Conservation (phyloP, 2,329 filamentous ascomycete species). For the Decorospora gaudefroyi region DNA sequence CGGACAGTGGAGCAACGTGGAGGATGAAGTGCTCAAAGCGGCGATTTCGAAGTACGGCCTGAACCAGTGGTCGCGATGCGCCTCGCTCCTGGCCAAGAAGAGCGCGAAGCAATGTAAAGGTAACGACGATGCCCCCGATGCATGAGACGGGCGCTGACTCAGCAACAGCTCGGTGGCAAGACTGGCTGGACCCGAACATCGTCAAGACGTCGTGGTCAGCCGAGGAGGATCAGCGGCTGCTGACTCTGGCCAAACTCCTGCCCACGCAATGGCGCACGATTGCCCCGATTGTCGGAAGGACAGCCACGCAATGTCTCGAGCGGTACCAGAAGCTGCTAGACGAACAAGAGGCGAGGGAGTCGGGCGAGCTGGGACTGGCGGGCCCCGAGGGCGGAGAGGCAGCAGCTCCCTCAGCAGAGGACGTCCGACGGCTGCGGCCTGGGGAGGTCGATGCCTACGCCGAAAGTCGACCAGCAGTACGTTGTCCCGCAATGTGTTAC, state of each 20-base stretch:
- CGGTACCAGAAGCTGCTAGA: constrained; percentile 96
- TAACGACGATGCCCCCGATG: too few relatives aligned
- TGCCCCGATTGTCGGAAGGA: constrained; percentile 92
- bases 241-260: constrained; percentile 97
- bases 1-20: constrained; percentile 68
- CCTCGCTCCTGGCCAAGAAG: constrained; percentile 93
- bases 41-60: constrained; percentile 51
- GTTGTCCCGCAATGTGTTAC: too few relatives aligned
- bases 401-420: constrained; percentile 85
- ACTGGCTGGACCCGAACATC: constrained; percentile 98
- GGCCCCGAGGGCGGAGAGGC: constrained; percentile 87
- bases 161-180: constrained; percentile 77
- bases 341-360: constrained; percentile 89
- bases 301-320: constrained; percentile 95
- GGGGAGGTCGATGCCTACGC: constrained; percentile 97
- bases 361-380: constrained; percentile 76
- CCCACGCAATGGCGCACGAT: constrained; percentile 99
- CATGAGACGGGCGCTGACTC: too few relatives aligned
- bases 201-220: constrained; percentile 99
- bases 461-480: constrained; percentile 92
- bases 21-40: constrained; percentile 97
- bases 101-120: constrained; percentile 99
- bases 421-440: constrained; percentile 83
- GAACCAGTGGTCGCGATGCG: constrained; percentile 93
- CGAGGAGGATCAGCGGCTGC: constrained; percentile 95